Percentiles rank a stretch among this genome's conserved stretches.
phyloP scores from a whole-genome alignment of 768 basidiomycete genomes.

The Lactarius indigo region DNA sequence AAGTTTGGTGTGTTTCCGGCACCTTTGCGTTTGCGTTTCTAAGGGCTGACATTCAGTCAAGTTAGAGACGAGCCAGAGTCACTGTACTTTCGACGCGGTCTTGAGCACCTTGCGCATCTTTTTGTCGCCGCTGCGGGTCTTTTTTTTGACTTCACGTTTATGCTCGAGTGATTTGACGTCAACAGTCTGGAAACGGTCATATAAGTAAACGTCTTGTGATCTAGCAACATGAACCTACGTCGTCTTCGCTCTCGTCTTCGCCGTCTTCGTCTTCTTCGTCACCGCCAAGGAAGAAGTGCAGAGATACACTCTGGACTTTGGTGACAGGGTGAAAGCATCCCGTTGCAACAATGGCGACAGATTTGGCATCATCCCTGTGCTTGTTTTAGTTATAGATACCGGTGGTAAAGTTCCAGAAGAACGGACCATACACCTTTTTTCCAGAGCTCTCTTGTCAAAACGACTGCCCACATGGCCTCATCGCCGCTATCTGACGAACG shows the following conservation, averaged over 20 bases:
- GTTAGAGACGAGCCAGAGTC: not conserved
- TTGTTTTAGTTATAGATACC: not conserved
- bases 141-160: conserved; percentile 90
- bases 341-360: conserved; percentile 85
- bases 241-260: conserved; percentile 61
- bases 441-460: conserved; percentile 93
- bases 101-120: conserved; percentile 74
- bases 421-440: conserved; percentile 82
- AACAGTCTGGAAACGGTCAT: conserved; percentile 36
- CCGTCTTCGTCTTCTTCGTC: conserved; percentile 74
- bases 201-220: conserved; percentile 17
- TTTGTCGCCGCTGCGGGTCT: conserved; percentile 78
- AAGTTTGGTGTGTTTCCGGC: conserved; percentile 60
- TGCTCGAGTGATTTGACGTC: conserved; percentile 78
- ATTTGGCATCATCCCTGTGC: conserved; percentile 80
- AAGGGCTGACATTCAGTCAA: conserved; percentile 28
- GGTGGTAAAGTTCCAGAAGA: not conserved
- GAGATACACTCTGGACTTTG: conserved; percentile 91
- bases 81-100: conserved; percentile 63
- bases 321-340: conserved; percentile 91
- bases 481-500: conserved; percentile 52
- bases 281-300: conserved; percentile 95
- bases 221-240: conserved; percentile 33
- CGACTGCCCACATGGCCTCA: conserved; percentile 97
- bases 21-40: conserved; percentile 34